Percentiles rank a stretch among this genome's conserved stretches.
Conservation (phyloP, 2,329 filamentous ascomycete genomes). For the Pseudocercospora musae region DNA sequence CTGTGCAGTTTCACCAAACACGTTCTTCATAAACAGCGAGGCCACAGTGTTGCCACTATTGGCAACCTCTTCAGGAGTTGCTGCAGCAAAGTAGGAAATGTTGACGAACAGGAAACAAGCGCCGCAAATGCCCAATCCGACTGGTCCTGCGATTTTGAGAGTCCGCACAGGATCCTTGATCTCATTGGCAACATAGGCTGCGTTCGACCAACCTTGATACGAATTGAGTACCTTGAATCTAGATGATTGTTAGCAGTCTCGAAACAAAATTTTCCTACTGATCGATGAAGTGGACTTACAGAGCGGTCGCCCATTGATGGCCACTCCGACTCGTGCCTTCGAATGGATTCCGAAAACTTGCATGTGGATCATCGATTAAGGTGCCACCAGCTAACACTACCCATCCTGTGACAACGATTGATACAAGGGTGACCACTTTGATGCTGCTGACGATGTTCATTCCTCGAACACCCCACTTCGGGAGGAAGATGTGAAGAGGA, state of each 20-base stretch:
- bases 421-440: constrained; percentile 60
- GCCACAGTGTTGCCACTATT: constrained; percentile 54
- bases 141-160: constrained; percentile 43
- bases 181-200: constrained; percentile 62
- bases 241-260: background rate
- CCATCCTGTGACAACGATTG: constrained; percentile 51
- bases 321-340: constrained; percentile 43
- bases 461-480: constrained; percentile 35
- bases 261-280: background rate
- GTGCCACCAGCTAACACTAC: constrained; percentile 58
- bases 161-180: constrained; percentile 40
- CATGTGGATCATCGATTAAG: constrained; percentile 47
- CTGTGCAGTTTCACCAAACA: constrained; percentile 53
- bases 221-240: constrained; percentile 47
- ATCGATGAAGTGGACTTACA: constrained; percentile 34
- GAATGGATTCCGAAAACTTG: constrained; percentile 57
- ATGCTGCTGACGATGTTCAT: constrained; percentile 55
- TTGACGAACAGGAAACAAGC: constrained; percentile 56
- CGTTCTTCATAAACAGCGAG: constrained; percentile 56
- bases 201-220: constrained; percentile 44
- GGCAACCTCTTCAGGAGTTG: constrained; percentile 44
- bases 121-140: constrained; percentile 45
- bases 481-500: constrained; percentile 54
- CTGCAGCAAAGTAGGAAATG: constrained; percentile 57
- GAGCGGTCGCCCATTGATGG: constrained; percentile 54